Conservation (phyloP, 2,329 filamentous ascomycete genomes). For the Trichoderma sp. region DNA sequence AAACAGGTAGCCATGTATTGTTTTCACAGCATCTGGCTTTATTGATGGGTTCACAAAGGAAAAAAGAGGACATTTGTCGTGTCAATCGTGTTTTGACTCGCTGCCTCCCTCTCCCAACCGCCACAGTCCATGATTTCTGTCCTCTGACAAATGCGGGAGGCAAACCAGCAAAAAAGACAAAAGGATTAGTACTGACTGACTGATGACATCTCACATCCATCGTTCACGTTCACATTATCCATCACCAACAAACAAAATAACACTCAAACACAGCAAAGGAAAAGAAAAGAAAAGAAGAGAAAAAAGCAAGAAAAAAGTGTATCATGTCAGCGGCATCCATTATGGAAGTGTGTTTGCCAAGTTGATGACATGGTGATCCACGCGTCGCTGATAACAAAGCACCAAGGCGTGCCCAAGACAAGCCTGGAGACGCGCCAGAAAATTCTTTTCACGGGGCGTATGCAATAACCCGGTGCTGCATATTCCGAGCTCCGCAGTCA, state of each 20-base stretch:
- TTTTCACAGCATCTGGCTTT: background rate
- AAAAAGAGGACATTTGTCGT: conserved; percentile 10
- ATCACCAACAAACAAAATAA: background rate
- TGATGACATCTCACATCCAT: background rate
- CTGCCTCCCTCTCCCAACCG: background rate
- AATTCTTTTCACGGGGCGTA: background rate
- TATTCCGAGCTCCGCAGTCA: background rate
- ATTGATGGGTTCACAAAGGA: conserved; percentile 4
- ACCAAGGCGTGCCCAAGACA: conserved; percentile 6
- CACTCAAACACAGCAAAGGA: background rate
- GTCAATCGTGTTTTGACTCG: conserved; percentile 3
- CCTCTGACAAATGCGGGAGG: background rate
- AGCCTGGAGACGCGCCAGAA: conserved; percentile 3
- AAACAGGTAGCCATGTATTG: background rate
- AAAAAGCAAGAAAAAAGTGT: background rate
- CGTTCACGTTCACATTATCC: background rate
- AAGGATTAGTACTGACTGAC: background rate
- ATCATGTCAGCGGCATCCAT: background rate
- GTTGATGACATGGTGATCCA: conserved; percentile 11
- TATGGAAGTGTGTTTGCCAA: background rate
- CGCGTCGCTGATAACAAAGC: conserved; percentile 15
- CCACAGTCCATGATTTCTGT: background rate
- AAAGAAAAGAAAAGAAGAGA: background rate
- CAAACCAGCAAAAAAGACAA: background rate
- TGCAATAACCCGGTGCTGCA: background rate